Evolutionary conservation across 1,284 basidiomycete species (phyloP).

Genomic region (Tilletia setariae): DNA sequence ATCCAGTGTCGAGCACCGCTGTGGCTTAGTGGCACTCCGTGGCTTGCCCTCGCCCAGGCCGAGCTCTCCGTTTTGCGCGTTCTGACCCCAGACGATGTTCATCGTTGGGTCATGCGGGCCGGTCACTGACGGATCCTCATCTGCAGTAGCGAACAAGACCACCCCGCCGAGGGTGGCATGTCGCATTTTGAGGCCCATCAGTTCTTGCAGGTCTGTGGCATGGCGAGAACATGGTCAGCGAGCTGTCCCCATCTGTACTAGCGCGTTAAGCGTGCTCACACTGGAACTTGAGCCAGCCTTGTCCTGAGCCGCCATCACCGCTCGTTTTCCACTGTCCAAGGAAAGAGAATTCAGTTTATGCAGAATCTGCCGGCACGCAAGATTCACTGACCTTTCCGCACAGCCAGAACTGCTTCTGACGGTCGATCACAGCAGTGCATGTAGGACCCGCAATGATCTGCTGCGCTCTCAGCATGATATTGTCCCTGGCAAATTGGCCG

Average conservation of each 20-base stretch:
- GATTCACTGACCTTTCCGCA: conserved; percentile 56
- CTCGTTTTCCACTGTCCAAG: conserved; percentile 71
- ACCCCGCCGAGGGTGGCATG: conserved; percentile 73
- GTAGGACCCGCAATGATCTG: conserved; percentile 75
- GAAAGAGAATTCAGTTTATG: not conserved
- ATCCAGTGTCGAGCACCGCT: conserved; percentile 66
- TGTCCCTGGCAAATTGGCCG: conserved; percentile 39
- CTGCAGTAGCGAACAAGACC: conserved; percentile 77
- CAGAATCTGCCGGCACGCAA: not conserved
- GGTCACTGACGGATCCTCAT: conserved; percentile 58
- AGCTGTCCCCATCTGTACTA: not conserved
- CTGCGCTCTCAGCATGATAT: conserved; percentile 58
- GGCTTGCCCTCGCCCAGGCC: conserved; percentile 74
- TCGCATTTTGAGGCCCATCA: conserved; percentile 44
- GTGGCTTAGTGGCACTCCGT: conserved; percentile 83
- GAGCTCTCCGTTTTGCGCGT: conserved; percentile 69
- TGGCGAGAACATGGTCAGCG: not conserved
- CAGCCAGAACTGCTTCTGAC: conserved; percentile 72
- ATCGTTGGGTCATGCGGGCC: conserved; percentile 65
- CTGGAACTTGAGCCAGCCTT: conserved; percentile 37
- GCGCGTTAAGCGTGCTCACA: conserved; percentile 17
- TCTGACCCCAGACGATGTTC: conserved; percentile 83
- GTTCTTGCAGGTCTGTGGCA: conserved; percentile 34
- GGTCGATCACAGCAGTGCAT: conserved; percentile 77
- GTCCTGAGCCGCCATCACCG: conserved; percentile 68